These are phyloP conservation scores for Persicaria tinctoria DNA, from an alignment of 148 eudicot species.

Conservation along the genomic window DNA sequence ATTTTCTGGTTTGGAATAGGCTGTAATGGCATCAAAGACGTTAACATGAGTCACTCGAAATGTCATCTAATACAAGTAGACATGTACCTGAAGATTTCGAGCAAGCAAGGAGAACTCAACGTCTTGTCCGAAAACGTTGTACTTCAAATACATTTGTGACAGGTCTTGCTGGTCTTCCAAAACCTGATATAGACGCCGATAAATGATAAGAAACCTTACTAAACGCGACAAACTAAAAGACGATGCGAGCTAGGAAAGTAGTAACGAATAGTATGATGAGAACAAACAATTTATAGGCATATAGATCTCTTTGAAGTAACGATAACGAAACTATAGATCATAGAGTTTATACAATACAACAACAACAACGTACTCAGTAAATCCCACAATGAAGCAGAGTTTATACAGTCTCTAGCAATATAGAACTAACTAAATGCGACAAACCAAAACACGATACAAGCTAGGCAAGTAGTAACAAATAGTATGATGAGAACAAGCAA, in stretches of 20 bases:
- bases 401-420: neutral
- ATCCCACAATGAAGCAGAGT: too few species aligned
- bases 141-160: constrained; percentile 75
- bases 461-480: too few species aligned
- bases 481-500: too few species aligned
- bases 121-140: constrained; percentile 78
- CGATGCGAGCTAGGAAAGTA: too few species aligned
- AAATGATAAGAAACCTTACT: neutral
- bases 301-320: neutral
- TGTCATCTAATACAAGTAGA: neutral
- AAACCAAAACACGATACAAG: too few species aligned
- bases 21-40: constrained; percentile 29
- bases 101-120: constrained; percentile 94
- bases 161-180: constrained; percentile 78
- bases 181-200: constrained; percentile 25
- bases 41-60: neutral
- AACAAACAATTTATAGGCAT: too few species aligned
- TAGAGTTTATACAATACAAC: too few species aligned
- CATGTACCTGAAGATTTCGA: constrained; percentile 80
- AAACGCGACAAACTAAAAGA: too few species aligned
- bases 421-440: neutral
- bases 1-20: constrained; percentile 91
- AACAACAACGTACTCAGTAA: too few species aligned
- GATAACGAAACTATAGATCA: neutral
- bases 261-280: too few species aligned